phyloP scores from a whole-genome alignment of 176 grass and related monocot species.

The Urochloa ruziziensis region DNA sequence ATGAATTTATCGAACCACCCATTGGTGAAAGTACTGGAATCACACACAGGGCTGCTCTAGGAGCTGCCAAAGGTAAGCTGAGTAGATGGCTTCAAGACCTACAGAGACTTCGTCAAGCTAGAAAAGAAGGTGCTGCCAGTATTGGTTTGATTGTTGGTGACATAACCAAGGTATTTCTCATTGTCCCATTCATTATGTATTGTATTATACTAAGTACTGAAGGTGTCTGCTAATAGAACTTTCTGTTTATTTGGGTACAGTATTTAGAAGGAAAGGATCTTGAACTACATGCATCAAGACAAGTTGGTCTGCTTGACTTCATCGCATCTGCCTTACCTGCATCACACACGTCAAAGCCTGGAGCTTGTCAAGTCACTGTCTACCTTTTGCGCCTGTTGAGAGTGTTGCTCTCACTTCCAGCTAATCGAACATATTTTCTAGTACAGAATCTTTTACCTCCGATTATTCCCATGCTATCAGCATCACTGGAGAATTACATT shows the following conservation, averaged over 20 bases:
- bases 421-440: conserved; percentile 93
- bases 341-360: conserved; percentile 94
- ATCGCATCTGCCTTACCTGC: conserved; percentile 89
- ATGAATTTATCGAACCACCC: conserved; percentile 83
- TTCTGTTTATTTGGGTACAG: conserved; percentile 58
- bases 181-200: conserved; percentile 31
- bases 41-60: conserved; percentile 61
- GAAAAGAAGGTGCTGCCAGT: conserved; percentile 91
- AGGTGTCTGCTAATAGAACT: conserved; percentile 35
- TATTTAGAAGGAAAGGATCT: conserved; percentile 93
- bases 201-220: conserved; percentile 15
- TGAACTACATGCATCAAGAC: conserved; percentile 89
- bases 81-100: conserved; percentile 98
- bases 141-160: conserved; percentile 93
- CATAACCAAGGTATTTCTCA: conserved; percentile 81
- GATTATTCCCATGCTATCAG: conserved; percentile 91
- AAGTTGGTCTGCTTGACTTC: conserved; percentile 94
- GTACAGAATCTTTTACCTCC: conserved; percentile 98
- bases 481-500: conserved; percentile 97
- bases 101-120: conserved; percentile 88
- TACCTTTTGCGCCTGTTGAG: conserved; percentile 74
- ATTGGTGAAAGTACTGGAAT: conserved; percentile 85
- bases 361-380: conserved; percentile 92
- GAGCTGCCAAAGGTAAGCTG: conserved; percentile 84
- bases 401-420: conserved; percentile 75